These are phyloP conservation scores for Colletotrichum camelliae DNA, from an alignment of 2,329 filamentous ascomycete species.

Conservation along the genomic window DNA sequence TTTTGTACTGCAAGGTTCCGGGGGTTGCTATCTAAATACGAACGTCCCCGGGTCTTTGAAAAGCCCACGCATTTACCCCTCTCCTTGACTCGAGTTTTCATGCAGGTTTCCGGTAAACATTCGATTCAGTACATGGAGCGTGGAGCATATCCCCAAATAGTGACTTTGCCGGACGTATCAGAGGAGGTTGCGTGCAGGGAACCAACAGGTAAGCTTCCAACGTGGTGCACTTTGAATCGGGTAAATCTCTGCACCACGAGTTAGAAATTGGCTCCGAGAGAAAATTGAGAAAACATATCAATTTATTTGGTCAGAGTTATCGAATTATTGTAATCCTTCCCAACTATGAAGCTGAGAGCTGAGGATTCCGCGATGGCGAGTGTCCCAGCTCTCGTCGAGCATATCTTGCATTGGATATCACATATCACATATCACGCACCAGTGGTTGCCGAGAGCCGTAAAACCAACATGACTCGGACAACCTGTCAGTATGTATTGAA, in stretches of 20 bases:
- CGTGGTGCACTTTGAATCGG: background rate
- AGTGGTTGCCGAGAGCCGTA: background rate
- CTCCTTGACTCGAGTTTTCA: background rate
- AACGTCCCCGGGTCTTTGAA: background rate
- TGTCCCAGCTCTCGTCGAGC: background rate
- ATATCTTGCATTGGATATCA: background rate
- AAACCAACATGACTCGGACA: background rate
- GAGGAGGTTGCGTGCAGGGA: background rate
- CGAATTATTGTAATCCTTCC: background rate
- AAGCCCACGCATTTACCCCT: background rate
- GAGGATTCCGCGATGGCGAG: background rate
- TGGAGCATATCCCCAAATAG: background rate
- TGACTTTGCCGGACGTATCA: background rate
- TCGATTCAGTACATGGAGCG: background rate
- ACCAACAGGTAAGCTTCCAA: background rate
- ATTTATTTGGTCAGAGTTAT: background rate
- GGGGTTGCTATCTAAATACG: background rate
- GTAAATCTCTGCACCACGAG: background rate
- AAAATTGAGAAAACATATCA: accelerated
- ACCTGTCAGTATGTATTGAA: accelerated
- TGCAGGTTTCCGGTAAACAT: background rate
- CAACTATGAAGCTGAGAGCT: background rate
- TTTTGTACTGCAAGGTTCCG: background rate
- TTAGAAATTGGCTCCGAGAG: background rate
- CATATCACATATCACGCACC: background rate